Base-by-base conservation (phyloP, 768 basidiomycete genomes). In the Coprinellus micaceus region DNA sequence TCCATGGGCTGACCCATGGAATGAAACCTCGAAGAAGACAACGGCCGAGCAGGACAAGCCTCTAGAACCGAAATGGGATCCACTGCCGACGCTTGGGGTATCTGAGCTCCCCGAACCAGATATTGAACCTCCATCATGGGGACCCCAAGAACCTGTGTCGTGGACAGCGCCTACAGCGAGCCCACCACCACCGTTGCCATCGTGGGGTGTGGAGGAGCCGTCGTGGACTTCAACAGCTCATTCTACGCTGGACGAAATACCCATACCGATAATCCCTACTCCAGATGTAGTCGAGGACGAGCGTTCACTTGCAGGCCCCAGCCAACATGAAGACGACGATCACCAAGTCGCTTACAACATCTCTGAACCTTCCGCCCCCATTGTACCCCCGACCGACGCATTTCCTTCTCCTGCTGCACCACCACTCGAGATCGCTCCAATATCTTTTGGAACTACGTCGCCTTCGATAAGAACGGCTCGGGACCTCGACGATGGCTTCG, bases 1-100 rank as follows among this genome's bases (percentile, higher is more conserved):
- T 69, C 84, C 87, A 47, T 91, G 88, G 84, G 81, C 82, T 40
- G 86, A 85, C 68, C 80, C 83, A 54, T 88, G 85, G 86, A 79
- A 76, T 54, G 81, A 83, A 15, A 61, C 67, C 12, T 61, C 43
- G 21, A 46, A 55, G 24, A 43, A 53, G 22, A 15, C 49, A 15
- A 5, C 28, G 30, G 19, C 21, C 5, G 45, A 50, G 26, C 22
- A n/a, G 9, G 46, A 15, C 11, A n/a, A 43, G 15, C 40, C 43
- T 29, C 15, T 45, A 2, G 17, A 29, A 19, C 22, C 33, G n/a
- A 29, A 26, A 51, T 51, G 49, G 49, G 33, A 37, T 29, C 15
- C 29, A 9, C 19, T 26, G 49, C 56, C 55, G 54, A 49, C 47
- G 28, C 44, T 36, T 21, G 40, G 7, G 19, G n/a, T 17, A 33